Conservation (phyloP, 2,329 filamentous ascomycete genomes). For the Penicillium polonicum region DNA sequence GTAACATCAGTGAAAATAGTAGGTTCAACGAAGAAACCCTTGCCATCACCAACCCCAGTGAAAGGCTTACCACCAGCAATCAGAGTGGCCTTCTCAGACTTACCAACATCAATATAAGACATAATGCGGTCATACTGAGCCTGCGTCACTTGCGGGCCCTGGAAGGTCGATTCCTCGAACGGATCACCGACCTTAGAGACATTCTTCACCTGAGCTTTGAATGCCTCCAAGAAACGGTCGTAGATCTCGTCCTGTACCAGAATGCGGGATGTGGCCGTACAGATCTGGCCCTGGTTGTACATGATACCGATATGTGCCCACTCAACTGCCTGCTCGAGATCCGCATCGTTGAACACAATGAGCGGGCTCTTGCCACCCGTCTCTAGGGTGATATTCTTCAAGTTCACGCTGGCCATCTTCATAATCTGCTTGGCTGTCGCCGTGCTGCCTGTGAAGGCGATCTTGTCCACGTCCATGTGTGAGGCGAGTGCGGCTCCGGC, state of each 20-base stretch:
- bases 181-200: constrained; percentile 36
- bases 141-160: constrained; percentile 28
- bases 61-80: constrained; percentile 34
- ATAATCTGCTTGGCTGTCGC: constrained; percentile 37
- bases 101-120: constrained; percentile 33
- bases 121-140: constrained; percentile 29
- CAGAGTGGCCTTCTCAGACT: constrained; percentile 37
- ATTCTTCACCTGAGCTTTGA: constrained; percentile 27
- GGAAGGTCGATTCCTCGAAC: constrained; percentile 33
- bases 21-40: constrained; percentile 29
- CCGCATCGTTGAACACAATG: constrained; percentile 64
- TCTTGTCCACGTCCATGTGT: constrained; percentile 37
- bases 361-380: constrained; percentile 66
- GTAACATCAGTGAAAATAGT: constrained; percentile 37
- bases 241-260: constrained; percentile 28
- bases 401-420: constrained; percentile 37
- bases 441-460: constrained; percentile 38
- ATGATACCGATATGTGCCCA: constrained; percentile 62
- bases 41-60: constrained; percentile 29
- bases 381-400: constrained; percentile 39
- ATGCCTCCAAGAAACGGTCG: constrained; percentile 23
- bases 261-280: constrained; percentile 36
- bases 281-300: constrained; percentile 41
- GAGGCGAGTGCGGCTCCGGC: constrained; percentile 33
- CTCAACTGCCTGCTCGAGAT: constrained; percentile 66